Base-by-base conservation (phyloP, 108 stramenopile genomes). In the Cyclotella kingstonii region DNA sequence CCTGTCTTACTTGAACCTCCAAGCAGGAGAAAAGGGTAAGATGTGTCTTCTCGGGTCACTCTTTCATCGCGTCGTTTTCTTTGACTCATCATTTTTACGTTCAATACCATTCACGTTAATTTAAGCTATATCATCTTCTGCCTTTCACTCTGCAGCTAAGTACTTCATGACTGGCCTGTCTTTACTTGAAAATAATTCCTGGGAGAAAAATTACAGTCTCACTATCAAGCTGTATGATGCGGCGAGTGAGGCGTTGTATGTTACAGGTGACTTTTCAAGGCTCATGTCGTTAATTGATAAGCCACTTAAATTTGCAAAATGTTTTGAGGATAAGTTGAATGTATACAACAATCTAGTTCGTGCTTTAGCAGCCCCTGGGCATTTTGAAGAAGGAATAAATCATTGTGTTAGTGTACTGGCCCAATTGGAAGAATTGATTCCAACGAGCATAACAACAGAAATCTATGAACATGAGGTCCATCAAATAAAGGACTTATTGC, bases 131-230 rank as follows among this genome's bases (percentile, higher is more conserved):
- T 33, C 46, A 12, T 48, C 60, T 19, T 67, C 64, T 17, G 59
- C 70, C 11, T 85, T 85, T 72, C 60, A 59, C 17, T 68, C 81
- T 6, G 80, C 84, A 12, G 43, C 71, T 0, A 62, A 45, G 7
- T 81, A 83, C 41, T 53, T 85, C 22, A 23, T 68, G 34, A 47
- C 74, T 38, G 87, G 77, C n/a, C 68, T 84, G 4, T 65, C 66
- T 12, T 35, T 83, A 17, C 71, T 85, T n/a, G 52, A 57, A 4
- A 43, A 61, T 15, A 73, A 70, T 15, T 55, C 58, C 35, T 90
- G 88, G 88, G 77, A 76, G n/a, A 39, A 67, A 15, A 28, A 77
- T 19, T 90, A 86, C 48, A 74, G 76, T 48, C 66, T 90, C 8
- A 77, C 69, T 7, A 49, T 90, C n/a, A 59, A 52, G 18, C 44